Conservation (phyloP, 2,329 filamentous ascomycete genomes). For the Myotisia sp. region DNA sequence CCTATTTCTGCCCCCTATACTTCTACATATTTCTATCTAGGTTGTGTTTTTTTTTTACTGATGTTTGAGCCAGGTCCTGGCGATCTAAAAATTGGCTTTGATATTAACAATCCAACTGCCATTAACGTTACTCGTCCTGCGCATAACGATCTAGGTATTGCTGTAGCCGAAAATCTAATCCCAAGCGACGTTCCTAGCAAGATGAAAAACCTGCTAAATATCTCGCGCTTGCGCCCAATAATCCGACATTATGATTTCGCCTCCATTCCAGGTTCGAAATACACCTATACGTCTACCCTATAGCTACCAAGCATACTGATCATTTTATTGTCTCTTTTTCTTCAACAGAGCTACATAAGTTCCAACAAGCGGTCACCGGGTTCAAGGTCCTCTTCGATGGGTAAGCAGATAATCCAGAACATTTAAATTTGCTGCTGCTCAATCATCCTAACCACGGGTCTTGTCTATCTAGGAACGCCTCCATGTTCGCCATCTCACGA, state of each 20-base stretch:
- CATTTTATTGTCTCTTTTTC: slow-evolving; percentile 9
- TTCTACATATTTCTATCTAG: not conserved
- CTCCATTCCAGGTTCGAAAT: slow-evolving; percentile 37
- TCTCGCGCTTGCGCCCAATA: slow-evolving; percentile 44
- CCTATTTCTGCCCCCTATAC: not conserved
- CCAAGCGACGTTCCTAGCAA: slow-evolving; percentile 48
- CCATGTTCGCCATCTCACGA: slow-evolving; percentile 65
- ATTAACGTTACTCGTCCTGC: slow-evolving; percentile 56
- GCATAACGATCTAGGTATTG: slow-evolving; percentile 64
- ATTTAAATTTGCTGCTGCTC: not conserved
- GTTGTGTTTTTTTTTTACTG: slow-evolving; percentile 8
- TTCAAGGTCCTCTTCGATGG: slow-evolving; percentile 61
- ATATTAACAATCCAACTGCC: slow-evolving; percentile 46
- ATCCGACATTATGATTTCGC: slow-evolving; percentile 58
- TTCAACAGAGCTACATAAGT: slow-evolving; percentile 54
- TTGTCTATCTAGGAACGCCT: slow-evolving; percentile 40
- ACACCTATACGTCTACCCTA: no score
- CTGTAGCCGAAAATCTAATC: slow-evolving; percentile 54
- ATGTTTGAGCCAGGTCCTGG: slow-evolving; percentile 39
- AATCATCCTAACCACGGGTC: slow-evolving; percentile 6
- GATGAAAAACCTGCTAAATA: slow-evolving; percentile 49
- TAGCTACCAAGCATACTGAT: no score
- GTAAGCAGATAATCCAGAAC: slow-evolving; percentile 21
- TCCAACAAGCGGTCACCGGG: slow-evolving; percentile 66
- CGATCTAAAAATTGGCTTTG: slow-evolving; percentile 54